Base-by-base conservation (phyloP, 768 basidiomycete genomes). In the Suillus subaureus region DNA sequence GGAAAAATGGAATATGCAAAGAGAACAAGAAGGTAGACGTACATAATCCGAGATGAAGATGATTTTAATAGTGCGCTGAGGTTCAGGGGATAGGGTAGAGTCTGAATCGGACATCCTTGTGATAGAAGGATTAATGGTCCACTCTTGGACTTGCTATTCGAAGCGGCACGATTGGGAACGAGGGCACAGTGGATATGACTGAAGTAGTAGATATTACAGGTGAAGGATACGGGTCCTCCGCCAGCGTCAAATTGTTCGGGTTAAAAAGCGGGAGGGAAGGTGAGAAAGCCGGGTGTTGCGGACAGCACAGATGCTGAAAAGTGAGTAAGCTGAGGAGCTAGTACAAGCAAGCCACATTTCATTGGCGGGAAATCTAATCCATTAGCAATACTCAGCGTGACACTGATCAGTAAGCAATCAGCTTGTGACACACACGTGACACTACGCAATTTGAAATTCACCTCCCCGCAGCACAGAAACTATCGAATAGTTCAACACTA, bases 21-120 rank as follows among this genome's bases (percentile, higher is more conserved):
- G 55, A 39, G 23, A 39, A 45, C 37, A 52, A 21, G 60, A 15
- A 12, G 18, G 37, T 49, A 15, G 31, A 75, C 75, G n/a, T 49
- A 78, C 76, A 49, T 74, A 77, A 67, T 77, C 76, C 33, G 76
- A 77, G 70, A 77, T 77, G 64, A 77, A 72, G 66, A 77, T 77
- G 18, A 77, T 61, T 71, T 77, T 77, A 35, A 77, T 16, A 66
- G 49, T 15, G 26, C 72, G 75, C 31, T 49, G 70, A 51, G 69
- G 68, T 51, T 69, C 64, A 21, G 61, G 55, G 13, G 70, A 71
- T 21, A 40, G 45, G 23, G 58, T 33, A 16, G 64, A 58, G 43
- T 61, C 58, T 33, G 55, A 62, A 43, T 68, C 64, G 5, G 75
- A 70, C 75, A 76, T 76, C 56, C 28, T 52, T 45, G n/a, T 40